Conservation (phyloP, 2,329 filamentous ascomycete genomes). For the Whalleya microplaca region DNA sequence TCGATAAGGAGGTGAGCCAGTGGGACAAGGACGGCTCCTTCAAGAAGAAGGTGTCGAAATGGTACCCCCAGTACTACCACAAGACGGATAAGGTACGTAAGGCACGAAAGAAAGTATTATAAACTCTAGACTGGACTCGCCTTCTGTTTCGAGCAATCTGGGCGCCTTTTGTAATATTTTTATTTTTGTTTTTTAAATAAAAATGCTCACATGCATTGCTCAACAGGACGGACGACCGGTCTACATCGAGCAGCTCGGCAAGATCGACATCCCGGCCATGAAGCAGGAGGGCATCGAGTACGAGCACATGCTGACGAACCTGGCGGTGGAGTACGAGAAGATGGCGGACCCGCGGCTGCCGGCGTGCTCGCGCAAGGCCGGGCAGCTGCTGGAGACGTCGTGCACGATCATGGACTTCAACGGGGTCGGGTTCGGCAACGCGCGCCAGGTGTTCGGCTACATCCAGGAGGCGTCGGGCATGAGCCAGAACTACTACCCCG, state of each 20-base stretch:
- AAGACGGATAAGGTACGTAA: slow-evolving; percentile 78
- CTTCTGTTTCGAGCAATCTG: slow-evolving; percentile 2
- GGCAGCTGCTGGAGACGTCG: slow-evolving; percentile 91
- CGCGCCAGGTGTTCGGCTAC: slow-evolving; percentile 85
- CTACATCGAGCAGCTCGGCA: slow-evolving; percentile 95
- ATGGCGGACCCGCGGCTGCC: slow-evolving; percentile 90
- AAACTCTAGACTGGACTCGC: slow-evolving; percentile 4
- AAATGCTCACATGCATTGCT: slow-evolving; percentile 10
- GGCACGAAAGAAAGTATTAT: not conserved
- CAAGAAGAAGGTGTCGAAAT: slow-evolving; percentile 79
- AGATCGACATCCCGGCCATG: slow-evolving; percentile 87
- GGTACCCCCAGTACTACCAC: slow-evolving; percentile 99
- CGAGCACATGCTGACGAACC: slow-evolving; percentile 94
- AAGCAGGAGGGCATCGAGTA: slow-evolving; percentile 83
- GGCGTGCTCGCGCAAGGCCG: slow-evolving; percentile 90
- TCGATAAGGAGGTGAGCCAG: slow-evolving; percentile 68
- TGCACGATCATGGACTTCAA: slow-evolving; percentile 99
- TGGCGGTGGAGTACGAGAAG: slow-evolving; percentile 97
- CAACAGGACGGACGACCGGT: slow-evolving; percentile 88
- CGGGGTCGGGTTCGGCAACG: slow-evolving; percentile 83
- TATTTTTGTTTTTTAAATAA: not conserved
- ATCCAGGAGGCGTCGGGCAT: slow-evolving; percentile 82
- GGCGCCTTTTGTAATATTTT: no score
- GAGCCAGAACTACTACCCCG: slow-evolving; percentile 98
- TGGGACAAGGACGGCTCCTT: slow-evolving; percentile 69